phyloP scores from a whole-genome alignment of 257 asterid species.

The Petrea volubilis region DNA sequence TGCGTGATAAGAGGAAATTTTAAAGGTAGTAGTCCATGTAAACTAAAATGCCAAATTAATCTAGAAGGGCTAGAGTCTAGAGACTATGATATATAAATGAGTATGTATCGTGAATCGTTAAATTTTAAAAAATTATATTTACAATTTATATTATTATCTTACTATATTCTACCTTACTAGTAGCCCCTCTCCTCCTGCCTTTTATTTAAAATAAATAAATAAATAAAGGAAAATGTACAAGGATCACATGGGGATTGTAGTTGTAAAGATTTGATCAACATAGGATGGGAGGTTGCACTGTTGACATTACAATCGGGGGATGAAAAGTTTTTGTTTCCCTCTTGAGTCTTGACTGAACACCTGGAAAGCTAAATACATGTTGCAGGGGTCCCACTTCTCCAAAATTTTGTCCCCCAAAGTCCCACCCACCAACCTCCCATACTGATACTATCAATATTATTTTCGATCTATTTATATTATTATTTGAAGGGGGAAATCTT shows the following conservation, averaged over 20 bases:
- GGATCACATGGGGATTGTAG: constrained; percentile 54
- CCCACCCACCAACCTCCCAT: constrained; percentile 30
- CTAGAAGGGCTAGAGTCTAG: neutral
- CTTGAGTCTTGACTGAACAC: constrained; percentile 48
- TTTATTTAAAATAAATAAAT: neutral
- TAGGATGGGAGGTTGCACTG: constrained; percentile 24
- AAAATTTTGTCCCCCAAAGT: constrained; percentile 19
- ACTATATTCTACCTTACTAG: neutral
- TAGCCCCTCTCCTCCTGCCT: neutral
- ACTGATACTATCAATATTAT: too few species aligned
- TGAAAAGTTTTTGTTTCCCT: constrained; percentile 23
- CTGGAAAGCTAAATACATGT: constrained; percentile 43
- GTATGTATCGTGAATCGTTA: too few species aligned
- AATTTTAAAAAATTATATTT: neutral
- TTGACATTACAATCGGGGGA: constrained; percentile 6
- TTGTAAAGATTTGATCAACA: constrained; percentile 45
- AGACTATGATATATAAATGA: too few species aligned
- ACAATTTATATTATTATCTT: neutral
- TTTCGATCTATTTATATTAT: too few species aligned
- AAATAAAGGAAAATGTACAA: constrained; percentile 6
- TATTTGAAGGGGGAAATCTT: too few species aligned
- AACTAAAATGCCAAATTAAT: too few species aligned
- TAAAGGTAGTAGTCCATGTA: neutral
- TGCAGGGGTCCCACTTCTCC: constrained; percentile 23
- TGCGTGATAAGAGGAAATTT: neutral